A percentile compares a stretch with the other conserved stretches of the same genome.
Conservation (phyloP, 2,329 filamentous ascomycete species). For the Colletotrichum sp. region DNA sequence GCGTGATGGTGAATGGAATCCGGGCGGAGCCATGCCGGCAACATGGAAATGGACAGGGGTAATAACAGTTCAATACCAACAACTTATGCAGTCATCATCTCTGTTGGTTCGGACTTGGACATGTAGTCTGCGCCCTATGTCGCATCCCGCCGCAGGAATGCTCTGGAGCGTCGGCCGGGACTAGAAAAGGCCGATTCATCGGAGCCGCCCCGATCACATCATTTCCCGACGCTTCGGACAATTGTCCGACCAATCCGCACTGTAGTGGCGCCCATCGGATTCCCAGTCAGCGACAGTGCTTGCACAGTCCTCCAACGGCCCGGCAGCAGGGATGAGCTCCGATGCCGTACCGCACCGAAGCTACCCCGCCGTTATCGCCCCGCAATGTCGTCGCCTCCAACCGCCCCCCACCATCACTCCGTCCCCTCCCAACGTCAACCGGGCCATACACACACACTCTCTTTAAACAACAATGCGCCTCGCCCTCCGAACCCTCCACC, state of each 20-base stretch:
- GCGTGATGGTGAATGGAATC: not conserved
- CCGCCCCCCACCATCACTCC: not conserved
- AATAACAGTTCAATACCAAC: not conserved
- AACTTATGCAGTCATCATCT: not conserved
- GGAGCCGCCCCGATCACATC: not conserved
- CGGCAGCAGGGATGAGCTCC: constrained; percentile 9
- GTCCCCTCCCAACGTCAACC: not conserved
- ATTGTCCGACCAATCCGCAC: not conserved
- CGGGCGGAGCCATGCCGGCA: not conserved
- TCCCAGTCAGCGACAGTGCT: not conserved
- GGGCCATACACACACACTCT: not conserved
- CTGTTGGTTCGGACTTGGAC: not conserved
- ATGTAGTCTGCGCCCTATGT: not conserved
- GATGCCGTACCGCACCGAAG: not conserved
- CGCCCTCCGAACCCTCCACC: constrained; percentile 1
- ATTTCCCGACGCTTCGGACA: constrained; percentile 16
- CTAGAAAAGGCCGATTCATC: constrained; percentile 1
- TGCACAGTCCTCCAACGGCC: not conserved
- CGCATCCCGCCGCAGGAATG: not conserved
- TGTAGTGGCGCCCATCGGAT: not conserved
- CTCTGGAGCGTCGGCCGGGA: not conserved
- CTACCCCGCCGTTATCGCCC: constrained; percentile 18
- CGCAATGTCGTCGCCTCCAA: not conserved
- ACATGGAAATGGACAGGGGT: not conserved
- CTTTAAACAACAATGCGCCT: constrained; percentile 3